Percentiles rank a stretch among this genome's conserved stretches.
Conservation (phyloP, 2,329 filamentous ascomycete species). For the Talaromyces piceae region DNA sequence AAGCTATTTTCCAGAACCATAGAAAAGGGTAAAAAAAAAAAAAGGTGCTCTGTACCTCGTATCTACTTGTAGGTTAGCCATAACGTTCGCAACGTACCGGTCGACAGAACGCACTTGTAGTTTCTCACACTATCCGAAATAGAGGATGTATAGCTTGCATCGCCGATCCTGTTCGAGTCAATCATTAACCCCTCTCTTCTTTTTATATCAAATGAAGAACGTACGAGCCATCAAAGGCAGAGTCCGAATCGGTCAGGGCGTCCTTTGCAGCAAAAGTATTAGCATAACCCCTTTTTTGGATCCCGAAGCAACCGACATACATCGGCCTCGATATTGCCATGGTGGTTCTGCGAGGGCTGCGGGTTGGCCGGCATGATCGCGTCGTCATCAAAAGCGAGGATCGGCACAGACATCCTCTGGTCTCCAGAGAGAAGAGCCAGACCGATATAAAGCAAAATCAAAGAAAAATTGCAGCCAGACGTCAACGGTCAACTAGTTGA, state of each 20-base stretch:
- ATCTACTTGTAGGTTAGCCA: constrained; percentile 4
- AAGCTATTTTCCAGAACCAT: too few relatives aligned
- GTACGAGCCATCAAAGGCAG: constrained; percentile 13
- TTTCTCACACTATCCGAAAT: constrained; percentile 12
- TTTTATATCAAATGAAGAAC: neutral
- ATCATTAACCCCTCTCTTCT: too few relatives aligned
- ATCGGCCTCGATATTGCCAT: constrained; percentile 11
- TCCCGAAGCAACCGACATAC: constrained; percentile 2
- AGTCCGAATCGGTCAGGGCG: constrained; percentile 9
- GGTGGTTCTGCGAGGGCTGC: constrained; percentile 4
- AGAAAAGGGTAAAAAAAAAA: too few relatives aligned
- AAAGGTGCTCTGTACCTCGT: constrained; percentile 8
- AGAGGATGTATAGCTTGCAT: constrained; percentile 12
- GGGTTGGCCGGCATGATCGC: constrained; percentile 1
- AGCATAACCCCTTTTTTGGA: neutral
- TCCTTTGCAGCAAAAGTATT: neutral
- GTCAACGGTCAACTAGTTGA: too few relatives aligned
- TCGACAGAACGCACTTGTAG: constrained; percentile 12
- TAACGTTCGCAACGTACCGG: neutral
- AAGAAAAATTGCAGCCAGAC: too few relatives aligned
- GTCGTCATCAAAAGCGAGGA: neutral
- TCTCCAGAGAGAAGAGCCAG: too few relatives aligned
- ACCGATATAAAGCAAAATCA: too few relatives aligned
- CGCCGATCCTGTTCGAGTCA: constrained; percentile 8
- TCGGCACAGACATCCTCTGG: neutral